A percentile compares a stretch with the other conserved stretches of the same genome.
phyloP scores from a whole-genome alignment of 2,329 filamentous ascomycete genomes.

The Knoxdaviesia capensis region DNA sequence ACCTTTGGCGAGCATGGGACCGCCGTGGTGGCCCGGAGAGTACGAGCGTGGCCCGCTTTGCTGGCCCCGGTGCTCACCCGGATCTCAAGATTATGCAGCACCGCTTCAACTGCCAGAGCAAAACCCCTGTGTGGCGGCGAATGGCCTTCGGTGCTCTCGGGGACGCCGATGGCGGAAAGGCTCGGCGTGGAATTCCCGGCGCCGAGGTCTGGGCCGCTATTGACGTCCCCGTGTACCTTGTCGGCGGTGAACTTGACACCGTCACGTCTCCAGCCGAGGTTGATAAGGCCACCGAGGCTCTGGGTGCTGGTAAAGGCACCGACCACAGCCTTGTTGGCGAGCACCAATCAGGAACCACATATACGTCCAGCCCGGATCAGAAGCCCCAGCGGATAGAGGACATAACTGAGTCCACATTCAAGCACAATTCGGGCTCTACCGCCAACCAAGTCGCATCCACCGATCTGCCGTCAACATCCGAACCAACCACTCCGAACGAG shows the following conservation, averaged over 20 bases:
- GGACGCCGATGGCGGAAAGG: constrained; percentile 27
- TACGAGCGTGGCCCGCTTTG: constrained; percentile 59
- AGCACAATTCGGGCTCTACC: too few species aligned
- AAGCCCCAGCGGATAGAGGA: too few species aligned
- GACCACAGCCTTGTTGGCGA: constrained; percentile 1
- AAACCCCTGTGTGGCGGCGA: constrained; percentile 61
- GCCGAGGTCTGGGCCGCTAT: constrained; percentile 52
- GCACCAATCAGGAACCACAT: constrained; percentile 1
- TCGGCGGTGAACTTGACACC: constrained; percentile 58
- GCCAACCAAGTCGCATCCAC: background rate
- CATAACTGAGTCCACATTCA: too few species aligned
- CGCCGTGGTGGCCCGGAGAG: constrained; percentile 60
- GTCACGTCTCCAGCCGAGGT: constrained; percentile 56
- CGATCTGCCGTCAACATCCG: background rate
- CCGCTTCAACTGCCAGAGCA: constrained; percentile 65
- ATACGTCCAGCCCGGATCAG: too few species aligned
- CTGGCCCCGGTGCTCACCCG: constrained; percentile 42
- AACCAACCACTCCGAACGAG: constrained; percentile 1
- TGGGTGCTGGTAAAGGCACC: background rate
- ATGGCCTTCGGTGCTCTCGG: constrained; percentile 60
- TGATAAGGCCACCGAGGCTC: constrained; percentile 34
- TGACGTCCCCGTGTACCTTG: constrained; percentile 53
- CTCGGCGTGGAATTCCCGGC: constrained; percentile 47
- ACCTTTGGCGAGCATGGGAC: constrained; percentile 62
- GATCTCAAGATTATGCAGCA: constrained; percentile 49